Base-by-base conservation (phyloP, 2,329 filamentous ascomycete genomes). In the Aspergillus transmontanensis region DNA sequence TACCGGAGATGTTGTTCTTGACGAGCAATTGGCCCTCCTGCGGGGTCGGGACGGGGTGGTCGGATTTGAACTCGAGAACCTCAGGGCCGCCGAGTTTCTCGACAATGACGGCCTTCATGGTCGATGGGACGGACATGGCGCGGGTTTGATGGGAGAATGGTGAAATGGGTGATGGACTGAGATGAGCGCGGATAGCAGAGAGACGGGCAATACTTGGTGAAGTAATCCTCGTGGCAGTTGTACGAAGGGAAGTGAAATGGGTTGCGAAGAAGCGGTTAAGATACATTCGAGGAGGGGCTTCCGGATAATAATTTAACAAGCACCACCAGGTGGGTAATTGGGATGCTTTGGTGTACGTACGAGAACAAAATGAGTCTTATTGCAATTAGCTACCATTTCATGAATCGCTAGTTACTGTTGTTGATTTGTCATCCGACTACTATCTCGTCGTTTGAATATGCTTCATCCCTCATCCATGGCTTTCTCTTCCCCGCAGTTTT, bases 1-100 rank as follows among this genome's bases (percentile, higher is more conserved):
- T 82, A 64, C 93, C 94, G 56, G 90, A 84, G 75, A 86, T 91
- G 67, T 89, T 87, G 78, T 96, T 96, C 79, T 90, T 90, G 63
- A 97, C 86, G 4, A 97, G 85, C 26, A 97, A 79, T 69, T 96
- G 84, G 63, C 88, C 89, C n/a, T 89, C 86, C 41, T 86, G 82
- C 2, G 85, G 86, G 57, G 83, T 80, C 0, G 93, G 92, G 1
- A 96, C 86, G 6, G 90, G 88, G 4, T 93, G 76, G 72, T 92
- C 87, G 21, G 87, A 87, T 72, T 85, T 89, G 78, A 90, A 88
- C 72, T 93, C 81, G 23, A 94, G 81, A 26, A 92, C 90, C 51
- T 93, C 90, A 1, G 85, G 82, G 10, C 89, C 90, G 64, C 91
- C 91, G 23, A 84, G 91, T 81, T 90, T 87, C 70, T 90, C 86